Evolutionary conservation across 345 rosid genomes (phyloP), one percentile per base, ranked within the genome.

Genomic region (Isatis tinctoria): DNA sequence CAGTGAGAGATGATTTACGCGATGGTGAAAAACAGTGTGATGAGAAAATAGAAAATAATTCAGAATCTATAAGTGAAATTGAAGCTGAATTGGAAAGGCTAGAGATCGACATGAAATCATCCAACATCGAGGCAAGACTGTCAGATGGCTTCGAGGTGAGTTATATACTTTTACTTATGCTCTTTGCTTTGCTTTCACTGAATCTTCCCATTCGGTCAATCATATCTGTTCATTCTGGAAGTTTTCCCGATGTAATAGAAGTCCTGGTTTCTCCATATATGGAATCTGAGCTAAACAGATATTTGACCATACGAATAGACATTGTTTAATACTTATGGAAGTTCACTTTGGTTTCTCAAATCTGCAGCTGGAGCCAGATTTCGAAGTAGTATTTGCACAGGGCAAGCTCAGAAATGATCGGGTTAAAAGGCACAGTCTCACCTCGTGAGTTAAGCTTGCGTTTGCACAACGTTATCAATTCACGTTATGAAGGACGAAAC

Each of bases 61-160:
- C 79, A 26, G 89, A 84, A 64, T 79, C 85, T 67, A 84, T 84
- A 79, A 83, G 96, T 68, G 83, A 84, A 73, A 91, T 91, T 67
- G 98, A 91, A 85, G 97, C 97, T 76, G 98, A 91, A 83, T 87
- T 91, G 10, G 88, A 87, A 82, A 89, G 87, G 83, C 83, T 93
- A 87, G 96, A 92, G 18, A 84, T 89, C 39, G 80, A 85, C 78
- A 81, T 91, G 70, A 80, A 76, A 49, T 56, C 78, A 12, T 70
- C 91, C 62, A 79, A 76, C 74, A 45, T 66, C 45, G 91, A 79
- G 69, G 72, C 78, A 65, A 74, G 72, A 76, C 74, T 81, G 54
- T 78, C 84, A n/a, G 84, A 84, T 76, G 68, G 64, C 72, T 67
- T 77, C 10, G 92, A 87, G 87, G 98, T 86, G 80, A 79, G 81